Base-by-base conservation (phyloP, 2,329 filamentous ascomycete genomes). In the Huntiella savannae region DNA sequence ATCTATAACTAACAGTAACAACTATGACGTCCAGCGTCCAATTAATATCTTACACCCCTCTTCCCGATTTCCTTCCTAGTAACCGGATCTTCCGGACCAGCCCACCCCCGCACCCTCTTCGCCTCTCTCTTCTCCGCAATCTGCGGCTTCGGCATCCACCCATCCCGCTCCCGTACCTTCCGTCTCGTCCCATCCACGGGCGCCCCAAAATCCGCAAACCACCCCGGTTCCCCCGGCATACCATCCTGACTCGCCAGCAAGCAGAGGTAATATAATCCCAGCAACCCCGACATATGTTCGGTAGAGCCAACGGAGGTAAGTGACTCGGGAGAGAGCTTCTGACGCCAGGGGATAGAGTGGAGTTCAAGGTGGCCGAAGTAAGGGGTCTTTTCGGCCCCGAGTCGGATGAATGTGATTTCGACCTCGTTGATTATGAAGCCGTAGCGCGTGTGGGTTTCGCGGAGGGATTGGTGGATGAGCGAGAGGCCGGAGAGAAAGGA, bases 401-500 rank as follows among this genome's bases (percentile, higher is more conserved):
- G 83, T 55, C 87, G 83, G 1, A 94, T 85, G 54, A 91, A 77
- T 35, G 95, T 79, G 6, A 95, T 77, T 64, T 96, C 88, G 55
- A 94, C 94, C 63, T 95, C 88, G 1, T 85, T 95, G 57, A 95
- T 77, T 61, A 96, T 88, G 68, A 94, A 96, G 46, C 88, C 88
- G 61, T 95, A 96, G 49, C 88, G 79, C 59, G 84, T 92, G 53
- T 79, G 78, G 63, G 94, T 83, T 63, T 93, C 85, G 60, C 88
- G 85, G 85, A 95, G 94, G 57, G 79, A 78, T 58, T 83, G 75
- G 62, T 96, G 88, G 39, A 95, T 68, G 55, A 92, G 84, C 0
- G 86, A 72, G 4, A 96, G 75, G 1, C 84, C 84, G 43, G 82
- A 79, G 15, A 95, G 78, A 65, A 95, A 95, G 62, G 88, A 78